phyloP scores from a whole-genome alignment of 164 flowering plant species.

The Sedum album region DNA sequence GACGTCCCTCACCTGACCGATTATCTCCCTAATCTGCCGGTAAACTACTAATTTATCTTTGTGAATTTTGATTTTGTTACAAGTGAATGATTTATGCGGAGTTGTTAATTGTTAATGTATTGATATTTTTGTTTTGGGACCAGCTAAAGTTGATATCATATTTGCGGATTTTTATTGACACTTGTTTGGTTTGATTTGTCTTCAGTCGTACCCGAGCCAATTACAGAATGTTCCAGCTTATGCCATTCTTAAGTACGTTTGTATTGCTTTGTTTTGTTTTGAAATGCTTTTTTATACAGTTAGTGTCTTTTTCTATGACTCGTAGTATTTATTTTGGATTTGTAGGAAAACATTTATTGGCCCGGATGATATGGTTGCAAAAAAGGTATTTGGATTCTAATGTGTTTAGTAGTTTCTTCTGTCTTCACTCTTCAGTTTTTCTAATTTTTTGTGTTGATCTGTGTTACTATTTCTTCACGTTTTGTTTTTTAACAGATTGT shows the following conservation, averaged over 20 bases:
- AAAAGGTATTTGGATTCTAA: background rate
- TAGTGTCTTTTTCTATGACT: background rate
- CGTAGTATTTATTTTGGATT: background rate
- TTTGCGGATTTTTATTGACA: background rate
- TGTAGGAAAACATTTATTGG: slow-evolving; percentile 9
- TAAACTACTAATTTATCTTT: background rate
- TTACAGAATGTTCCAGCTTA: slow-evolving; percentile 34
- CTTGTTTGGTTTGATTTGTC: background rate
- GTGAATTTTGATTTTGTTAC: background rate
- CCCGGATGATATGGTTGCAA: slow-evolving; percentile 8
- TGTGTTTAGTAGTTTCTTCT: background rate
- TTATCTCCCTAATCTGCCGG: slow-evolving; percentile 3
- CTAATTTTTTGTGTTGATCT: background rate
- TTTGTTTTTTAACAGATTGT: slow-evolving; percentile 24
- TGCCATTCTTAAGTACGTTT: slow-evolving; percentile 31
- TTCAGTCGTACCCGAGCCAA: slow-evolving; percentile 36
- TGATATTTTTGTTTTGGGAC: background rate
- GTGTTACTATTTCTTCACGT: background rate
- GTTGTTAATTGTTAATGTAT: background rate
- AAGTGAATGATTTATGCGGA: no score
- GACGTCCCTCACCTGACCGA: slow-evolving; percentile 9
- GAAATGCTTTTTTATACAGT: background rate
- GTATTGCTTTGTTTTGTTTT: background rate
- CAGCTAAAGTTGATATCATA: background rate
- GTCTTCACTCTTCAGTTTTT: no score